Evolutionary conservation across 768 basidiomycete genomes (phyloP).

Genomic region (Wakefieldia striispora): DNA sequence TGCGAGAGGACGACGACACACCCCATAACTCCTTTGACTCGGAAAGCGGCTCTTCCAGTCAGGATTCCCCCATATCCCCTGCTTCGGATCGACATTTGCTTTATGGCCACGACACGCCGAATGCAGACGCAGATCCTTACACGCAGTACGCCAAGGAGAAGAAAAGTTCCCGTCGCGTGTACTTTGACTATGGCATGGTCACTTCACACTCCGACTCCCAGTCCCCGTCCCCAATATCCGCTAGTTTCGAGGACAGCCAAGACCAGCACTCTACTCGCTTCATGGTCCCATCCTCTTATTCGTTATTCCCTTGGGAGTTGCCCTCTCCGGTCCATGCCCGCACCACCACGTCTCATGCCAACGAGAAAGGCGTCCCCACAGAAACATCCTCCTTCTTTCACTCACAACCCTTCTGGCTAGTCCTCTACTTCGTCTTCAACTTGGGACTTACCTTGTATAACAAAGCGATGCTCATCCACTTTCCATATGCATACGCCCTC

Average conservation of each 20-base stretch:
- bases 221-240: background rate
- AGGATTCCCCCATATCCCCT: slow-evolving; percentile 1
- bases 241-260: slow-evolving; percentile 8
- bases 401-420: slow-evolving; percentile 58
- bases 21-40: slow-evolving; percentile 12
- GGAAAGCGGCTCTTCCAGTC: slow-evolving; percentile 8
- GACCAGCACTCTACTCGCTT: background rate
- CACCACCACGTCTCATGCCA: background rate
- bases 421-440: slow-evolving; percentile 87
- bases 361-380: slow-evolving; percentile 5
- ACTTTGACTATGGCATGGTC: slow-evolving; percentile 23
- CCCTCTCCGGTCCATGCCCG: slow-evolving; percentile 12
- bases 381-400: slow-evolving; percentile 22
- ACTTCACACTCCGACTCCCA: background rate
- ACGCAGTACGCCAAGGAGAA: slow-evolving; percentile 12
- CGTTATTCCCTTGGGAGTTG: slow-evolving; percentile 22
- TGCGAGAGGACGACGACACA: background rate
- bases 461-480: slow-evolving; percentile 86
- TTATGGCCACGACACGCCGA: slow-evolving; percentile 7
- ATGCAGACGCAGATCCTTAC: background rate
- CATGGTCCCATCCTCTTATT: slow-evolving; percentile 4
- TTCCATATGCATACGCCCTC: slow-evolving; percentile 95
- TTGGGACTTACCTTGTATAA: slow-evolving; percentile 92
- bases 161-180: slow-evolving; percentile 15
- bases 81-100: background rate